Conservation (phyloP, 2,329 filamentous ascomycete species). For the Westerdykella sp. region DNA sequence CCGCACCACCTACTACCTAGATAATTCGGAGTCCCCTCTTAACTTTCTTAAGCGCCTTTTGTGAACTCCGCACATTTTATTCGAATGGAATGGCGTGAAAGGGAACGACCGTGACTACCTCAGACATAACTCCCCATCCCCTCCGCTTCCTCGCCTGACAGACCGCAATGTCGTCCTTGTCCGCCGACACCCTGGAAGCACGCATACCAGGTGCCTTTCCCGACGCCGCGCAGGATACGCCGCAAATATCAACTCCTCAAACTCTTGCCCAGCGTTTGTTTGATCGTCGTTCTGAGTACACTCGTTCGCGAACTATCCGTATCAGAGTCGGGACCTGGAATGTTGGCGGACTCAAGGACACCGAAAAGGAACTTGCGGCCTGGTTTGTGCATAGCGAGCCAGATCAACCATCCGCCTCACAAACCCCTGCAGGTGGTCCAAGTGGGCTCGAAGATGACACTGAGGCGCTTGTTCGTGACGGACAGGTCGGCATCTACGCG, state of each 20-base stretch:
- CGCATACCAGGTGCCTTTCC: slow-evolving; percentile 47
- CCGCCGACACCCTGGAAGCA: no score
- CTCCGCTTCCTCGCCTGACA: no score
- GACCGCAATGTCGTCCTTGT: no score
- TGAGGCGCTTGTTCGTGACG: slow-evolving; percentile 48
- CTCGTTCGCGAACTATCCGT: slow-evolving; percentile 64
- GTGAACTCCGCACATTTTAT: no score
- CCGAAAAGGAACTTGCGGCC: slow-evolving; percentile 76
- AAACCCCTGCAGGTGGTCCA: slow-evolving; percentile 39
- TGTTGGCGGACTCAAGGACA: slow-evolving; percentile 75
- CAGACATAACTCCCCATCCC: no score
- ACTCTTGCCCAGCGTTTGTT: slow-evolving; percentile 57
- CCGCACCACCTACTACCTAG: no score
- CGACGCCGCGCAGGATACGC: slow-evolving; percentile 13
- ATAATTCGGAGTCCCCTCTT: no score
- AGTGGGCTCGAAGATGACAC: slow-evolving; percentile 44
- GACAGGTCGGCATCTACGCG: slow-evolving; percentile 81
- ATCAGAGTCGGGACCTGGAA: slow-evolving; percentile 97
- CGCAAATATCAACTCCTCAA: slow-evolving; percentile 35
- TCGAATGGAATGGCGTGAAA: no score
- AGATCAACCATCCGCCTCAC: slow-evolving; percentile 33
- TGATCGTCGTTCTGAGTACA: slow-evolving; percentile 72
- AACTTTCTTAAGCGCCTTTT: no score
- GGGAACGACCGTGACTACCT: no score
- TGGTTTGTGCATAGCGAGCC: slow-evolving; percentile 69